Conservation (phyloP, 1,284 basidiomycete genomes). For the Boletellus dicymbophilus region DNA sequence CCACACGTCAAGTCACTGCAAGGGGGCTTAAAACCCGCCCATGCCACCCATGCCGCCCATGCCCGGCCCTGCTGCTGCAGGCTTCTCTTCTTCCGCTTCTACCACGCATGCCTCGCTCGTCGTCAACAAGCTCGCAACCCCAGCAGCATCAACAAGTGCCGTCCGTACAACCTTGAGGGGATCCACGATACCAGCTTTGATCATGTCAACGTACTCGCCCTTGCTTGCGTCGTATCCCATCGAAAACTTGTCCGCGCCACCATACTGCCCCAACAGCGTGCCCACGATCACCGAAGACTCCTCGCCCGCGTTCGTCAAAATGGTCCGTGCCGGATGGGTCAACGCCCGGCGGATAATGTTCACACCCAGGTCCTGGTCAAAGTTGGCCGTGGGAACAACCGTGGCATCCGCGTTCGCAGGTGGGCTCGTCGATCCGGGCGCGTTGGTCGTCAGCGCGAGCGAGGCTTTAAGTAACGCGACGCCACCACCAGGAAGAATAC, state of each 20-base stretch:
- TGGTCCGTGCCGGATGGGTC: slow-evolving; percentile 83
- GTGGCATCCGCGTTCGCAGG: slow-evolving; percentile 56
- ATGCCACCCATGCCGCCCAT: slow-evolving; percentile 68
- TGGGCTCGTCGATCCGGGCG: slow-evolving; percentile 44
- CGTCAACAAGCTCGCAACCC: slow-evolving; percentile 89
- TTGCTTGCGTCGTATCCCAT: slow-evolving; percentile 93
- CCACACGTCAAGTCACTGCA: too few species aligned
- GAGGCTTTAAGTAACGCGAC: slow-evolving; percentile 91
- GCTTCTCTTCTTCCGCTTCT: slow-evolving; percentile 84
- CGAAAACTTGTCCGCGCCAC: slow-evolving; percentile 66
- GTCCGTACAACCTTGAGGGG: slow-evolving; percentile 93
- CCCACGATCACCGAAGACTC: slow-evolving; percentile 95
- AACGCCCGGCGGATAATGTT: slow-evolving; percentile 91
- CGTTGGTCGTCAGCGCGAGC: slow-evolving; percentile 67
- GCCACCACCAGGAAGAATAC: slow-evolving; percentile 96
- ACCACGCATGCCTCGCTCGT: slow-evolving; percentile 95
- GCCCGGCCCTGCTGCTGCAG: slow-evolving; percentile 48
- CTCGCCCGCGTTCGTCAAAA: slow-evolving; percentile 94
- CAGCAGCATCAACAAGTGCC: slow-evolving; percentile 86
- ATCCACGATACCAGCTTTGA: slow-evolving; percentile 92
- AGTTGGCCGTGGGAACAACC: slow-evolving; percentile 84
- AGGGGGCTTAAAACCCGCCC: slow-evolving; percentile 38
- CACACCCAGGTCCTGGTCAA: slow-evolving; percentile 97
- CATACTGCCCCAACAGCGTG: slow-evolving; percentile 74
- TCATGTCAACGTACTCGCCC: slow-evolving; percentile 95